Base-by-base conservation (phyloP, 257 asterid genomes). In the Capsicum baccatum region DNA sequence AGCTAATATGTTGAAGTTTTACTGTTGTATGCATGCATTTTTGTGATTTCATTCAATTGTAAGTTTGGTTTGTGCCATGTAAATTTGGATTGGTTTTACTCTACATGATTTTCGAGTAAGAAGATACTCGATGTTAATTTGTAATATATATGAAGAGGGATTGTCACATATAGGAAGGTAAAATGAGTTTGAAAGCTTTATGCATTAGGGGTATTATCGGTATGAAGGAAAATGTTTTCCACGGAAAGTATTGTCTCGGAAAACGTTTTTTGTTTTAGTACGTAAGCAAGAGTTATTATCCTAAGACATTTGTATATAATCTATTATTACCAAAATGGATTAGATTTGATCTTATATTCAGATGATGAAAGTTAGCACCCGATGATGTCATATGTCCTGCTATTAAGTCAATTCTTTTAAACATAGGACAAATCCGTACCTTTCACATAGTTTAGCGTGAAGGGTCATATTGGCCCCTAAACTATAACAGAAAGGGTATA, bases 1-100 rank as follows among this genome's bases (percentile, higher is more conserved):
- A 26, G 81, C 81, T 76, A 55, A 76, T 76, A 14, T 3, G 64
- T 52, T 76, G 48, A 52, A 76, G 64, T 76, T 74, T 4, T 54
- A 16, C 59, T 76, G 5, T 52, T 26, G 6, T 73, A 73, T 73
- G 60, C 80, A 48, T 73, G 80, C n/a, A 19, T 48, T 48, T 62
- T 26, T 21, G 81, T 76, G 44, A 76, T 52, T 76, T 55, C 81
- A 21, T 21, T 26, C 17, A 8, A 76, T 52, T 76, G 81, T 76
- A 52, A 26, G 14, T 76, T 21, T 76, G 8, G 74, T 3, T 35
- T 13, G 10, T 3, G 76, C 50, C 12, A 9, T 68, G 52, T 37
- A 68, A 14, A 68, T 37, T 73, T 47, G n/a, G 13, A 48, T 68
- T 68, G 19, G 74, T 10, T 62, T 62, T 62, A 62, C 13, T 54